These are phyloP conservation scores for Passiflora organensis DNA, from an alignment of 345 rosid genomes.

Conservation along the genomic window DNA sequence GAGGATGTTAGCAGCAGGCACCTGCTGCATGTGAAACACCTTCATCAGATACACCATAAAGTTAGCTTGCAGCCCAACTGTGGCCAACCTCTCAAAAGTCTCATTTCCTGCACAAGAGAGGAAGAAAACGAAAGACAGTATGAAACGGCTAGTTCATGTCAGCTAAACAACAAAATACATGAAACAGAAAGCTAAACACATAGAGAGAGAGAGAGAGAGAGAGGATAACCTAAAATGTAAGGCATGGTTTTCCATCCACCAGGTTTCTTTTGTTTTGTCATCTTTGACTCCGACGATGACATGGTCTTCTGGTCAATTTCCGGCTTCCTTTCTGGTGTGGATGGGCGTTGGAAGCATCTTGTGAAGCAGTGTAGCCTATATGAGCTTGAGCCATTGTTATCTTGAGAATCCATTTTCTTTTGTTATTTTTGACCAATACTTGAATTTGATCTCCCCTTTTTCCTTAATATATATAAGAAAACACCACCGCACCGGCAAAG, in stretches of 20 bases:
- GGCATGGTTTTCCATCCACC: slow-evolving; percentile 90
- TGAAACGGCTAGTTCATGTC: no score
- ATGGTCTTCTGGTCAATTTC: slow-evolving; percentile 2
- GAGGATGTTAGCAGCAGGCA: slow-evolving; percentile 24
- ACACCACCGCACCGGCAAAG: no score
- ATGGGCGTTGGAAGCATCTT: slow-evolving; percentile 12
- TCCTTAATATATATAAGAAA: no score
- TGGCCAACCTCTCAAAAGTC: slow-evolving; percentile 46
- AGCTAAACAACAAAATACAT: neutral
- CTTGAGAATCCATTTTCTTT: neutral
- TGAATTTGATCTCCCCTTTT: no score
- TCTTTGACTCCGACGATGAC: slow-evolving; percentile 9
- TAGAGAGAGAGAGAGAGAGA: neutral
- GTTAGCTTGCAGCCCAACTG: slow-evolving; percentile 32
- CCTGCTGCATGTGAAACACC: slow-evolving; percentile 36
- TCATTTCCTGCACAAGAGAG: slow-evolving; percentile 34
- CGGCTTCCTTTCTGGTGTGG: slow-evolving; percentile 14
- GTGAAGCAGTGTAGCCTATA: slow-evolving; percentile 14
- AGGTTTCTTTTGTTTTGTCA: slow-evolving; percentile 30
- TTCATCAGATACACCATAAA: slow-evolving; percentile 31
- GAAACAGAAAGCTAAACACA: no score
- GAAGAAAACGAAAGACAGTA: no score
- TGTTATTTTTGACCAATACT: no score
- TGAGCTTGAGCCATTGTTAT: slow-evolving; percentile 9
- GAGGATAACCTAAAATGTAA: slow-evolving; percentile 49